Percentiles rank a stretch among this genome's conserved stretches.
phyloP scores from a whole-genome alignment of 2,329 filamentous ascomycete species.

The Coniochaeta sp. region DNA sequence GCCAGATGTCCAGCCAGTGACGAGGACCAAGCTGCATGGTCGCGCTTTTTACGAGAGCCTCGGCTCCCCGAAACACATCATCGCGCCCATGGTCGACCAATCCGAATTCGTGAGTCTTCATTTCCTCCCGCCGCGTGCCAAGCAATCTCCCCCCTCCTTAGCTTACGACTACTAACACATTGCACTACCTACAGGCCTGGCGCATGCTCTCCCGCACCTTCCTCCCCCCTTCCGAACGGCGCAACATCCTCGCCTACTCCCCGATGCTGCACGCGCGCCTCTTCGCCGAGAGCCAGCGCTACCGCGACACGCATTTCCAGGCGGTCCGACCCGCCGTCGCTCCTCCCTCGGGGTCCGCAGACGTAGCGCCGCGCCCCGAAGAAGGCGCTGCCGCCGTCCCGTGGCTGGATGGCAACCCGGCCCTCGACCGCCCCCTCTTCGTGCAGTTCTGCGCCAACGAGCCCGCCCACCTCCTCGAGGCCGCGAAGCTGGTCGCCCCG shows the following conservation, averaged over 20 bases:
- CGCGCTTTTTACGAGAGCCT: conserved; percentile 92
- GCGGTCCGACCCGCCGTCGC: conserved; percentile 38
- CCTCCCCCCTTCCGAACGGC: conserved; percentile 58
- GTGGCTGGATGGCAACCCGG: conserved; percentile 81
- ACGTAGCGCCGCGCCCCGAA: not conserved
- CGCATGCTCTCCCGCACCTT: conserved; percentile 93
- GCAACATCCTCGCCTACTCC: conserved; percentile 74
- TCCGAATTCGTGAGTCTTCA: conserved; percentile 79
- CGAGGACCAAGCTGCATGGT: conserved; percentile 61
- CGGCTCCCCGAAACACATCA: conserved; percentile 80
- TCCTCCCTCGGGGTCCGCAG: conserved; percentile 13
- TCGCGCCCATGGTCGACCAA: conserved; percentile 97
- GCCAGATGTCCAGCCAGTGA: not conserved
- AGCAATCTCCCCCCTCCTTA: not conserved
- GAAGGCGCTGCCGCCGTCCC: conserved; percentile 11
- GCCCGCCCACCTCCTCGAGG: conserved; percentile 68
- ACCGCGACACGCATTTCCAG: conserved; percentile 77
- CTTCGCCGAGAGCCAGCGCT: conserved; percentile 69
- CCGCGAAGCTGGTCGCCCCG: conserved; percentile 70
- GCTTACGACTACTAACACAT: not conserved
- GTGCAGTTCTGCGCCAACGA: conserved; percentile 96
- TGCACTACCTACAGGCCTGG: conserved; percentile 66
- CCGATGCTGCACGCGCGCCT: conserved; percentile 95
- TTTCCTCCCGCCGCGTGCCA: not conserved
- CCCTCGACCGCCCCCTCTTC: conserved; percentile 79